Evolutionary conservation across 2,329 filamentous ascomycete species (phyloP), one percentile per base, ranked within the genome.

Genomic region (Amphichorda felina): DNA sequence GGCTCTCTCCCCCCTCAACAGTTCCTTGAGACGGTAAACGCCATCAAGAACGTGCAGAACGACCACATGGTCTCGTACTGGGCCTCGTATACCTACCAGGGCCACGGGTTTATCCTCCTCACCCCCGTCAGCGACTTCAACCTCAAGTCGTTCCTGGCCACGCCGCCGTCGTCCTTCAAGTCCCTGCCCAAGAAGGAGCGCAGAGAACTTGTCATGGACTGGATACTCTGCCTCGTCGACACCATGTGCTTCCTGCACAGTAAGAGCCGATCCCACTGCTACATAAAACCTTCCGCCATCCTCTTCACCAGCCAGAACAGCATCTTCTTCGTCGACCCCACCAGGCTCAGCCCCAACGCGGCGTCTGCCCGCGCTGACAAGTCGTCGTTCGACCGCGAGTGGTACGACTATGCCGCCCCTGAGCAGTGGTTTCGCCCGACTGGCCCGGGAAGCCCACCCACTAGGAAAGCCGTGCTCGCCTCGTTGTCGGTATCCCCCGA

Each of bases 191-290:
- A 82, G 49, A 61, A 64, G 34, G 66, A 72, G 28, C 66, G 79
- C 18, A 66, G 76, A 24, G 59, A 64, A 31, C 58, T 80, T 13
- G 52, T 85, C 5, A 63, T 84, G 50, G 78, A 82, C 51, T 87
- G 82, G 82, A 72, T 86, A 47, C 75, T 82, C 47, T 87, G 82
- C 50, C 64, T 87, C 4, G 66, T 70, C 28, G 78, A 84, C 50
- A 76, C 79, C 2, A 50, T 86, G 13, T 72, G 76, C 36, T 81
- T 71, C 41, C 57, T 87, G 3, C 82, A 87, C 49, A 68, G 66
- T 41, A 68, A 68, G 33, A 74, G 75, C 2, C 66, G 74, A 17
- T 70, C 71, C 3, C 81, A 87, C 45, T 70, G 72, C 16, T 75
- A 74, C 33, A 83, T 88, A 50, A 75, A 74, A 41, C 82, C 81